These are phyloP conservation scores for Crataegus laevigata DNA, from an alignment of 306 rosid species.

Conservation along the genomic window DNA sequence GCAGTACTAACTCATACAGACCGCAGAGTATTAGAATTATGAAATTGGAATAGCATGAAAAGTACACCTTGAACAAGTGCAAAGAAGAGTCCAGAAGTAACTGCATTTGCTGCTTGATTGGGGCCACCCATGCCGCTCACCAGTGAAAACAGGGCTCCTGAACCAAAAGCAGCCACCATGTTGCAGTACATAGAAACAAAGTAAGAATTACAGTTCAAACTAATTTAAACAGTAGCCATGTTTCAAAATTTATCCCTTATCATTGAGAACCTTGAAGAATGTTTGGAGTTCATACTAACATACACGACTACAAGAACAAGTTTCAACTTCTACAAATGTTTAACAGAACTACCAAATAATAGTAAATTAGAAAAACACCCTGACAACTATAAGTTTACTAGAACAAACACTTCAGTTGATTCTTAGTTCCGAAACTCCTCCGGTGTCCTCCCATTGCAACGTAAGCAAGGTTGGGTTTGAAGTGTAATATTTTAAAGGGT, in stretches of 20 bases:
- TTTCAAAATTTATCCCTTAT: neutral
- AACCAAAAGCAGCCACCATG: constrained; percentile 97
- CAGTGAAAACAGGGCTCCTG: constrained; percentile 82
- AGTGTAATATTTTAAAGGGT: neutral
- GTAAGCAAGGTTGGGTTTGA: no score
- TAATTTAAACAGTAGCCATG: neutral
- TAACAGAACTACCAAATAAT: neutral
- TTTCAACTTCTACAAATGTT: neutral
- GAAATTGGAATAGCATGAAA: constrained; percentile 16
- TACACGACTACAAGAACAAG: neutral
- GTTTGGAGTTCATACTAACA: neutral
- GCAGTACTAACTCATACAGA: neutral
- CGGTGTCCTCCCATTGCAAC: no score
- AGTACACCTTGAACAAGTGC: constrained; percentile 96
- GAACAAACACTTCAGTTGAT: no score
- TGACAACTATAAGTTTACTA: no score
- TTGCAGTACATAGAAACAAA: constrained; percentile 31
- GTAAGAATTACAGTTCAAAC: neutral
- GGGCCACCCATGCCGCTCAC: constrained; percentile 97
- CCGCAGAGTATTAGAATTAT: neutral
- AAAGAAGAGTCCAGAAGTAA: constrained; percentile 86
- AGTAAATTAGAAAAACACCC: no score
- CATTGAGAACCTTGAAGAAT: neutral
- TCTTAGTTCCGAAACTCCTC: no score
- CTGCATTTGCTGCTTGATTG: constrained; percentile 67